Conservation (phyloP, 1,139 yeast species). For the Candida glucosophila region DNA sequence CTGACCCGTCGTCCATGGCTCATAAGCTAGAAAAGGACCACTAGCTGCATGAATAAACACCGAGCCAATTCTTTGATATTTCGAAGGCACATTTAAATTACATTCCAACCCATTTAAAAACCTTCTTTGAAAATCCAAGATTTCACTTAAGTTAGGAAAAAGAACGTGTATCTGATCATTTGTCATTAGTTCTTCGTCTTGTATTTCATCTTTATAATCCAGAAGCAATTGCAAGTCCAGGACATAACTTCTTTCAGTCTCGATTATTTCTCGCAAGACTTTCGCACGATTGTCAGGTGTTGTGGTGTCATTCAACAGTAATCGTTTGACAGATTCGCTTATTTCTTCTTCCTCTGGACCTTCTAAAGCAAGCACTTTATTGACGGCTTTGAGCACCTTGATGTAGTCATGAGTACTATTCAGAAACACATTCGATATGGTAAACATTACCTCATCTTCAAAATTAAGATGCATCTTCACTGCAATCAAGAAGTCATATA, state of each 20-base stretch:
- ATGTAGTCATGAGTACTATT: conserved; percentile 74
- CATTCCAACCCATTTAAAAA: conserved; percentile 84
- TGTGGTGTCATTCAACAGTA: conserved; percentile 17
- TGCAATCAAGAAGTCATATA: conserved; percentile 83
- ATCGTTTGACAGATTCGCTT: conserved; percentile 5
- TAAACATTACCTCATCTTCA: conserved; percentile 70
- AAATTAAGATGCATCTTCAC: conserved; percentile 71
- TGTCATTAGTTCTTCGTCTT: conserved; percentile 57
- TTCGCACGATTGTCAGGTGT: conserved; percentile 56
- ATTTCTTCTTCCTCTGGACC: conserved; percentile 6
- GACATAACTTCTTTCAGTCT: conserved; percentile 87
- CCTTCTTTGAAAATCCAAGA: conserved; percentile 88
- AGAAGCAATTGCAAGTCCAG: conserved; percentile 75
- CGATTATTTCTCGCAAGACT: conserved; percentile 75
- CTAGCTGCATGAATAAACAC: conserved; percentile 71
- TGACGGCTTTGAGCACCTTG: conserved; percentile 65
- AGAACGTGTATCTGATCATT: conserved; percentile 74
- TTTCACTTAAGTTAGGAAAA: conserved; percentile 80
- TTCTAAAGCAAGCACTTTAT: conserved; percentile 33
- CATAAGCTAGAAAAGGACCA: conserved; percentile 79
- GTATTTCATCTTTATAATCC: conserved; percentile 60
- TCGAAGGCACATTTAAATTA: conserved; percentile 66
- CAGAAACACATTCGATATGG: conserved; percentile 82
- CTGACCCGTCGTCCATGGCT: conserved; percentile 85
- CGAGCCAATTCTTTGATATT: conserved; percentile 81